Conservation (phyloP, 2,329 filamentous ascomycete species). For the Ophiostoma triangulosporum region DNA sequence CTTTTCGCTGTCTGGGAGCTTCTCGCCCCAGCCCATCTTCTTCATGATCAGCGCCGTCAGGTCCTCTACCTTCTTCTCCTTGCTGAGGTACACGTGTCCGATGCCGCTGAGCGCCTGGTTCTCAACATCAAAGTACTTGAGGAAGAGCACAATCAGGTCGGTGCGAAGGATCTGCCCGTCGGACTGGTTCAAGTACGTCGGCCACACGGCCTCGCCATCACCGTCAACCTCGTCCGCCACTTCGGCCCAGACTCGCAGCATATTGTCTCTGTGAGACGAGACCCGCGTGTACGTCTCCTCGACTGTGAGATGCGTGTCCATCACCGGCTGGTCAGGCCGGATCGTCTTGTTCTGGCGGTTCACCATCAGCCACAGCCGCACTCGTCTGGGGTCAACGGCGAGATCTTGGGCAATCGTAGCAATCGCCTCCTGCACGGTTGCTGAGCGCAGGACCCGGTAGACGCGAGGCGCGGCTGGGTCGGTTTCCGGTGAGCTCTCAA, state of each 20-base stretch:
- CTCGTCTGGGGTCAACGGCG: slow-evolving; percentile 49
- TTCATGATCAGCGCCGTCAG: slow-evolving; percentile 63
- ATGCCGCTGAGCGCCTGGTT: slow-evolving; percentile 62
- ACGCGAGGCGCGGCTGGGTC: slow-evolving; percentile 57
- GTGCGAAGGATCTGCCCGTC: slow-evolving; percentile 45
- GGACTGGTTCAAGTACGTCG: slow-evolving; percentile 44
- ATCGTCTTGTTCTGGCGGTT: slow-evolving; percentile 97
- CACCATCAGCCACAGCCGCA: slow-evolving; percentile 94
- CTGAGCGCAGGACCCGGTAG: slow-evolving; percentile 63
- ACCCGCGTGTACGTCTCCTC: slow-evolving; percentile 50
- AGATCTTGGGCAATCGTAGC: slow-evolving; percentile 57
- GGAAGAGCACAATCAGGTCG: slow-evolving; percentile 65
- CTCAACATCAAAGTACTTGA: slow-evolving; percentile 82
- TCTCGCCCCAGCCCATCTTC: slow-evolving; percentile 76
- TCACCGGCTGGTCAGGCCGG: slow-evolving; percentile 75
- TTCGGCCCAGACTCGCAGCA: slow-evolving; percentile 80
- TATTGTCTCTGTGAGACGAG: slow-evolving; percentile 49
- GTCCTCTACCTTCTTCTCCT: slow-evolving; percentile 78
- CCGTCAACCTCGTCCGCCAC: slow-evolving; percentile 50
- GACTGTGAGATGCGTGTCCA: slow-evolving; percentile 61
- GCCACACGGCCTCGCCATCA: slow-evolving; percentile 62
- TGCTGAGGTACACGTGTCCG: slow-evolving; percentile 68
- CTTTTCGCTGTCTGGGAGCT: slow-evolving; percentile 48
- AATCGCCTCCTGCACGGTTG: slow-evolving; percentile 63
- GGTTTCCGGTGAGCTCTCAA: slow-evolving; percentile 41